A percentile compares a stretch with the other conserved stretches of the same genome.
phyloP scores from a whole-genome alignment of 768 basidiomycete species.

The Amanita rubescens region DNA sequence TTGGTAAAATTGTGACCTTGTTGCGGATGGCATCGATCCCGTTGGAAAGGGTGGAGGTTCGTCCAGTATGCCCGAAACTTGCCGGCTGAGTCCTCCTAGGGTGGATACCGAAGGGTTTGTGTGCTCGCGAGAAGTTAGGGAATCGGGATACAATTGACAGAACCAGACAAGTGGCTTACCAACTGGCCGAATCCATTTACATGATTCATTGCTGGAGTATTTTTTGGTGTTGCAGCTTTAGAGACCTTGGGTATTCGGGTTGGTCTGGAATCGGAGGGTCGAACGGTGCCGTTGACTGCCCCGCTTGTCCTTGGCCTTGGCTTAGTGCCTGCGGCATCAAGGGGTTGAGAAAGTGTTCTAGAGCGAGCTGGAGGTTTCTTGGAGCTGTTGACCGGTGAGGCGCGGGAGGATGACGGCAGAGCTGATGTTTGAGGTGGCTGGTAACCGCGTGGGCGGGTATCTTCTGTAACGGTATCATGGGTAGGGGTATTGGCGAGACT shows the following conservation, averaged over 20 bases:
- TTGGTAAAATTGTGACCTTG: constrained; percentile 15
- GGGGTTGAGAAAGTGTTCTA: constrained; percentile 61
- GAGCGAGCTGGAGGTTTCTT: constrained; percentile 37
- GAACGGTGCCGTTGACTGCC: constrained; percentile 18
- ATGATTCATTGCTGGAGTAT: constrained; percentile 12
- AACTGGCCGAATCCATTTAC: constrained; percentile 5
- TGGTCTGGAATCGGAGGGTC: constrained; percentile 23
- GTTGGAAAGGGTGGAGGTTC: constrained; percentile 58
- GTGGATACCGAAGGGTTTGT: constrained; percentile 16
- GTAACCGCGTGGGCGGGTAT: constrained; percentile 4
- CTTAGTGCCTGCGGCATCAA: constrained; percentile 27
- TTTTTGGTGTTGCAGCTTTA: constrained; percentile 19
- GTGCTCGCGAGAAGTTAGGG: constrained; percentile 13
- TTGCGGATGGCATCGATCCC: constrained; percentile 32
- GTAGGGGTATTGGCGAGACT: constrained; percentile 12
- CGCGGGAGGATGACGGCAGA: constrained; percentile 13
- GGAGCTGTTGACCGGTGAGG: constrained; percentile 6
- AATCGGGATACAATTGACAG: constrained; percentile 15
- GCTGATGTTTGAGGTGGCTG: constrained; percentile 9
- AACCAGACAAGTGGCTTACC: constrained; percentile 11
- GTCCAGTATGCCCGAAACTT: constrained; percentile 45
- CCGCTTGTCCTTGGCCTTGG: constrained; percentile 23
- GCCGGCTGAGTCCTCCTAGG: constrained; percentile 14
- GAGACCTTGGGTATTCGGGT: constrained; percentile 45
- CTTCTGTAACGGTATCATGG: constrained; percentile 4